A percentile compares a stretch with the other conserved stretches of the same genome.
Conservation (phyloP, 2,329 filamentous ascomycete genomes). For the Zalaria sp. region DNA sequence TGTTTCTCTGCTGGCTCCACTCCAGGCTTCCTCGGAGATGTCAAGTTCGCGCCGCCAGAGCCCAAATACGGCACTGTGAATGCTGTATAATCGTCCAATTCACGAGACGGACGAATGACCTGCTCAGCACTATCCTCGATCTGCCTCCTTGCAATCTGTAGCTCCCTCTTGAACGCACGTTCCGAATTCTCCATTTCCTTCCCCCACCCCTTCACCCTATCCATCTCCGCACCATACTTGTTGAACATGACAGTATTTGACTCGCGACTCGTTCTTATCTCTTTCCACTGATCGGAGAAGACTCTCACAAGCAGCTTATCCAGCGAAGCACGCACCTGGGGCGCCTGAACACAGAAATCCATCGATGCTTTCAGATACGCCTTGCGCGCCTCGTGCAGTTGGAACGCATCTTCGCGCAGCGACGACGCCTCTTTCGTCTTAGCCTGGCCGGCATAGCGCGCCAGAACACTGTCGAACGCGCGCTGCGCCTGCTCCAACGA, state of each 20-base stretch:
- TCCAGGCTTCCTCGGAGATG: constrained; percentile 38
- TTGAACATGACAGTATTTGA: constrained; percentile 45
- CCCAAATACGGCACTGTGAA: constrained; percentile 83
- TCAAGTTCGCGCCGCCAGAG: constrained; percentile 37
- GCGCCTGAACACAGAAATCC: constrained; percentile 82
- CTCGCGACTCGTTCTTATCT: constrained; percentile 63
- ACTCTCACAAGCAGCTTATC: constrained; percentile 78
- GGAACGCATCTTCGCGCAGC: constrained; percentile 86
- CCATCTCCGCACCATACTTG: constrained; percentile 67
- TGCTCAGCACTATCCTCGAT: constrained; percentile 66
- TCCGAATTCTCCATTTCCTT: constrained; percentile 91
- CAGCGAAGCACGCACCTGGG: constrained; percentile 68
- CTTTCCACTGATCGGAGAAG: constrained; percentile 76
- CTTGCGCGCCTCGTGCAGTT: constrained; percentile 83
- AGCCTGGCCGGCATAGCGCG: constrained; percentile 69
- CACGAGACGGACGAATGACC: constrained; percentile 65
- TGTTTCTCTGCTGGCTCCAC: constrained; percentile 56
- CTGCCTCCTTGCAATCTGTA: constrained; percentile 64
- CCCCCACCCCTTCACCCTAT: constrained; percentile 82
- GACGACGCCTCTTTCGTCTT: constrained; percentile 91
- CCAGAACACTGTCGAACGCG: constrained; percentile 66
- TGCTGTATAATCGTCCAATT: constrained; percentile 82
- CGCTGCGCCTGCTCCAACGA: constrained; percentile 69
- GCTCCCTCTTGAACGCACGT: constrained; percentile 64
- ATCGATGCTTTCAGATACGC: constrained; percentile 82